Conservation (phyloP, 768 basidiomycete species). For the Leccinum barrowsii region DNA sequence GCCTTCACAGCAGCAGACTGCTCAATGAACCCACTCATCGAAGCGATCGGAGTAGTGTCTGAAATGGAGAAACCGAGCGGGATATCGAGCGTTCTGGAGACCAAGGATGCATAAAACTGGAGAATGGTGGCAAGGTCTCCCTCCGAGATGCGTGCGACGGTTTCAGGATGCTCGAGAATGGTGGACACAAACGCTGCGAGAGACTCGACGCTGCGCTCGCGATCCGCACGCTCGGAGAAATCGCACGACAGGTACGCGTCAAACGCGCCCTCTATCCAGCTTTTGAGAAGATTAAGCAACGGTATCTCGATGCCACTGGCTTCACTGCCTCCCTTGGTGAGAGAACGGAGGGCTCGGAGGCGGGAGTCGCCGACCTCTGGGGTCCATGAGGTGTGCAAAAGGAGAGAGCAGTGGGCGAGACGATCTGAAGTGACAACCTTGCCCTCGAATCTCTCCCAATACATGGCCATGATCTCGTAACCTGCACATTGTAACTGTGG, state of each 20-base stretch:
- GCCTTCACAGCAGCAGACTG: conserved; percentile 22
- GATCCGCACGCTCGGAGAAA: conserved; percentile 46
- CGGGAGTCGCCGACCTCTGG: conserved; percentile 70
- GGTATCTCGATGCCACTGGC: conserved; percentile 61
- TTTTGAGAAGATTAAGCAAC: conserved; percentile 52
- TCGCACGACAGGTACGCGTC: conserved; percentile 40
- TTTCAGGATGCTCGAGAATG: conserved; percentile 48
- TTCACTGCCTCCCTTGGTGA: conserved; percentile 59
- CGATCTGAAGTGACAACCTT: conserved; percentile 53
- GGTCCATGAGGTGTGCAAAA: conserved; percentile 54
- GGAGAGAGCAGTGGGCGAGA: conserved; percentile 60
- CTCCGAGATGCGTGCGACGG: conserved; percentile 58
- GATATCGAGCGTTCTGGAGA: conserved; percentile 49
- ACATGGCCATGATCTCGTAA: conserved; percentile 68
- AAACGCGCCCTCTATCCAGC: conserved; percentile 68
- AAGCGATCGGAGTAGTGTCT: conserved; percentile 18
- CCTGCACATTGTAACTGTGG: conserved; percentile 60
- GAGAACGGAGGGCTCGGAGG: conserved; percentile 61
- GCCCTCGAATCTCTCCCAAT: conserved; percentile 57
- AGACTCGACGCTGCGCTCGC: conserved; percentile 61
- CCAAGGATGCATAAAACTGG: conserved; percentile 55
- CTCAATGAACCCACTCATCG: conserved; percentile 32
- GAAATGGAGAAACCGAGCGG: conserved; percentile 18
- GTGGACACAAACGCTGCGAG: conserved; percentile 56
- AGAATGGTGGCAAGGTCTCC: conserved; percentile 54